Evolutionary conservation across 139 green algal species (phyloP), one percentile per base, ranked within the genome.

Genomic region (Tetradesmus obliquus): DNA sequence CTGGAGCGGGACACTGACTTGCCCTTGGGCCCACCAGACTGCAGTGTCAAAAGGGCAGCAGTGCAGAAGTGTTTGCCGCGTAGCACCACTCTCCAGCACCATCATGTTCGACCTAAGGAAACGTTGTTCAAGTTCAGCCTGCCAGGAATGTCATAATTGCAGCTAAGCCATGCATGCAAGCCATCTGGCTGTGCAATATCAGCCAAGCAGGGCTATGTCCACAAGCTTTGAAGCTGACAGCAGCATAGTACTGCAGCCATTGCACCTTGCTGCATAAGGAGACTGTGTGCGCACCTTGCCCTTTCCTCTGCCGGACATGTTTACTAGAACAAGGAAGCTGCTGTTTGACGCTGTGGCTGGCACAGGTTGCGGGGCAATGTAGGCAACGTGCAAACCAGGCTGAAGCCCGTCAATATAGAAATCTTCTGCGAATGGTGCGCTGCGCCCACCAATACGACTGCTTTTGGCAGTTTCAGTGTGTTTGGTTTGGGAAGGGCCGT

Each of bases 1-100:
- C 95, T 92, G 55, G 94, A 97, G 82, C 95, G 93, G 91, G 91
- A 96, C 72, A 98, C 95, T 10, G 96, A 82, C 96, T 99, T 98
- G 32, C 24, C 51, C 10, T 54, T 71, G 13, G 55, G 19, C 13
- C 58, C 84, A 57, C 32, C 79, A 83, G 32, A n/a, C 79, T 83
- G 24, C 24, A 76, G 66, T 82, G 74, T 82, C 20, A 82, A 51
- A 24, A 20, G 32, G 32, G 32, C 32, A 45, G 32, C 17, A 76
- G 66, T 4, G 12, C 66, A 76, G 66, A 3, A 76, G 66, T 13
- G n/a, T 17, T 24, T 5, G 66, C 66, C 15, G 60, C 60, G 32
- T 45, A 71, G 60, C 60, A 71, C 10, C 60, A 71, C 2, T 45
- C 32, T 45, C 32, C 32, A 45, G 32, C 32, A 45, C 32, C 32